Conservation (phyloP, 2,329 filamentous ascomycete species). For the Fusarium liriodendri region DNA sequence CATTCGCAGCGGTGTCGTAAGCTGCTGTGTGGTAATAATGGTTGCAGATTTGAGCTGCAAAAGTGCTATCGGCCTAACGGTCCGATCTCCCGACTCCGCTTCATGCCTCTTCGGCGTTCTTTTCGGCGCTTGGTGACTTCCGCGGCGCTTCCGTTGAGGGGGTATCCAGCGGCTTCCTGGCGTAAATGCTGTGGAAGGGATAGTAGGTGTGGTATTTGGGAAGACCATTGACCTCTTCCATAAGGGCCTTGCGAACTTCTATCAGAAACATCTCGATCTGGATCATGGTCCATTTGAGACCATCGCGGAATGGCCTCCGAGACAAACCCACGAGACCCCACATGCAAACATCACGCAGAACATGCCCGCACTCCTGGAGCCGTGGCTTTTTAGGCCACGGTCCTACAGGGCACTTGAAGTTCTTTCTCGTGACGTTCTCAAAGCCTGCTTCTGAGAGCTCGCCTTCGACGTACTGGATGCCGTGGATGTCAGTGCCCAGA, state of each 20-base stretch:
- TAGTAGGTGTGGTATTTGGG: conserved; percentile 54
- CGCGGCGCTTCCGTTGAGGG: neutral
- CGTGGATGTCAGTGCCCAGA: conserved; percentile 57
- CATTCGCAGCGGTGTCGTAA: conserved; percentile 7
- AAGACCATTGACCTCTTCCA: conserved; percentile 48
- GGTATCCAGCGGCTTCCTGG: conserved; percentile 49
- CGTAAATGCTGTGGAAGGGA: conserved; percentile 53
- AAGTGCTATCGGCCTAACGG: neutral
- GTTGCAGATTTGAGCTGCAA: neutral
- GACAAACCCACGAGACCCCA: conserved; percentile 54
- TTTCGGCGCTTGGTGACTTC: neutral
- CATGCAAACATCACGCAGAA: conserved; percentile 57
- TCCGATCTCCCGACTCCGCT: neutral
- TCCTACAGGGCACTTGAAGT: conserved; percentile 61
- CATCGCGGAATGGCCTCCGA: conserved; percentile 52
- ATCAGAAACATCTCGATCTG: conserved; percentile 59
- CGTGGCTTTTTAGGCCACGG: conserved; percentile 58
- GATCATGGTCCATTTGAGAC: conserved; percentile 53
- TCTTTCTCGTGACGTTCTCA: conserved; percentile 51
- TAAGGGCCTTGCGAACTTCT: conserved; percentile 54
- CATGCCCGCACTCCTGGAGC: conserved; percentile 58
- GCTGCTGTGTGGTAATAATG: neutral
- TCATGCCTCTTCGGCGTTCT: neutral
- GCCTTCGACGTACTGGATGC: conserved; percentile 49
- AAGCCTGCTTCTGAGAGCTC: conserved; percentile 57